Percentiles rank a stretch among this genome's conserved stretches.
phyloP scores from a whole-genome alignment of 2,329 filamentous ascomycete species.

The Aspergillus ruber region DNA sequence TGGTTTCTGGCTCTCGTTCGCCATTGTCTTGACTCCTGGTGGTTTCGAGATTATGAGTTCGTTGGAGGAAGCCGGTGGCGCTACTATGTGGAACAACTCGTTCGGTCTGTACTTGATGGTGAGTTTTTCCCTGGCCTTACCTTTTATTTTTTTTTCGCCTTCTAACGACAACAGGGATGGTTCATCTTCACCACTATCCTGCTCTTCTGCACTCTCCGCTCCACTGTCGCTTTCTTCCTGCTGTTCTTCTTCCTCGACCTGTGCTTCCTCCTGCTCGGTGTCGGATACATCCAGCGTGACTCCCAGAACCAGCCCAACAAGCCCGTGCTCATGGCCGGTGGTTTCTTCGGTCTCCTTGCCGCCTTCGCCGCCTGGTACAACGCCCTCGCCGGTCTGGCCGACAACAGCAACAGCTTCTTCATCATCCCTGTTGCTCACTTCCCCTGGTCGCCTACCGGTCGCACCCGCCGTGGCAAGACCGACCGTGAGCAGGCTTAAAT shows the following conservation, averaged over 20 bases:
- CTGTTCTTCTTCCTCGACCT: constrained; percentile 73
- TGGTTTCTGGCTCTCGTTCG: constrained; percentile 75
- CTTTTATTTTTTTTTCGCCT: background rate
- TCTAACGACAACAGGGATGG: constrained; percentile 50
- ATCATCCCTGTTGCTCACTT: constrained; percentile 88
- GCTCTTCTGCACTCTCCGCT: constrained; percentile 67
- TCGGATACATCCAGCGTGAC: constrained; percentile 55
- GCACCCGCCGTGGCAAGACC: constrained; percentile 52
- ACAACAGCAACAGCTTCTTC: constrained; percentile 72
- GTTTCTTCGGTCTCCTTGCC: constrained; percentile 71
- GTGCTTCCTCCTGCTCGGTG: constrained; percentile 66
- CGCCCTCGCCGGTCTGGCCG: constrained; percentile 73
- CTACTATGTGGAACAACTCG: constrained; percentile 50
- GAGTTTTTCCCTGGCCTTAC: constrained; percentile 12
- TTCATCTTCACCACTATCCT: constrained; percentile 78
- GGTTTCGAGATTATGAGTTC: constrained; percentile 53
- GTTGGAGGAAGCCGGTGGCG: constrained; percentile 27
- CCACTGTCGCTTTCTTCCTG: constrained; percentile 69
- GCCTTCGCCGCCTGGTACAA: constrained; percentile 86
- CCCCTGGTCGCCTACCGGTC: constrained; percentile 81
- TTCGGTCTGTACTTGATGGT: constrained; percentile 68
- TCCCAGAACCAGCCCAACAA: constrained; percentile 33
- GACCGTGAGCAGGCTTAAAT: constrained; percentile 37
- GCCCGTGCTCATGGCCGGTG: constrained; percentile 62
- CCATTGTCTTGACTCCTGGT: constrained; percentile 62